A percentile compares a stretch with the other conserved stretches of the same genome.
Conservation (phyloP, 1,139 yeast genomes). For the Taphrina sp. region DNA sequence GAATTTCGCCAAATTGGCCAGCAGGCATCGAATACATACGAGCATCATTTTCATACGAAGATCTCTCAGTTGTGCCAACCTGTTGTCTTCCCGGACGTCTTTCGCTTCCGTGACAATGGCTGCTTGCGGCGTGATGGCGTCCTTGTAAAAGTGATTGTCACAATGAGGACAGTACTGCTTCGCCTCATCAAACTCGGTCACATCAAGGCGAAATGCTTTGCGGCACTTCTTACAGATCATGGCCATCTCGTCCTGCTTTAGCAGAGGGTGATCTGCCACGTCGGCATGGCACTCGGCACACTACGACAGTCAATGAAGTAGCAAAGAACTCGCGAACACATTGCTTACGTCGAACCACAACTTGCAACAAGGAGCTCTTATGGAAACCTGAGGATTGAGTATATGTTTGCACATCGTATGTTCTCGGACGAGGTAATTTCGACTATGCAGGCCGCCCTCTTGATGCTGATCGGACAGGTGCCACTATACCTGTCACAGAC, state of each 20-base stretch:
- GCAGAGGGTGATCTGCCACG: slow-evolving; percentile 43
- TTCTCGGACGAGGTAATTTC: too few relatives aligned
- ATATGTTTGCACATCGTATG: slow-evolving; percentile 45
- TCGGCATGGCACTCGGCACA: slow-evolving; percentile 46
- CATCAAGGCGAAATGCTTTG: slow-evolving; percentile 45
- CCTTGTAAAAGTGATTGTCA: slow-evolving; percentile 45
- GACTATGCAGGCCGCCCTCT: too few relatives aligned
- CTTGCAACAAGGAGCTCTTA: slow-evolving; percentile 43
- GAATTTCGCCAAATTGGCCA: not conserved
- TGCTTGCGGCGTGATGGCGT: slow-evolving; percentile 40
- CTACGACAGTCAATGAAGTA: slow-evolving; percentile 44
- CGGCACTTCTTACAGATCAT: slow-evolving; percentile 46
- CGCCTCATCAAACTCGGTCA: slow-evolving; percentile 44
- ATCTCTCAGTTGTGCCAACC: slow-evolving; percentile 29
- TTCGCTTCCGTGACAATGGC: slow-evolving; percentile 32
- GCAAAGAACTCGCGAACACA: too few relatives aligned
- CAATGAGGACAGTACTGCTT: slow-evolving; percentile 47
- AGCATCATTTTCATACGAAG: slow-evolving; percentile 31
- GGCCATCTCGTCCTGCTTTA: slow-evolving; percentile 45
- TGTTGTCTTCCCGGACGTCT: slow-evolving; percentile 32
- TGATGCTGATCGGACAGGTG: too few relatives aligned
- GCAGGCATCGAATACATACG: not conserved
- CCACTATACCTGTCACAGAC: too few relatives aligned
- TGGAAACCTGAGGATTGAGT: slow-evolving; percentile 46
- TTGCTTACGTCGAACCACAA: slow-evolving; percentile 12